Evolutionary conservation across 331 rosid species (phyloP), one percentile per base, ranked within the genome.

Genomic region (Spiraea crenata): DNA sequence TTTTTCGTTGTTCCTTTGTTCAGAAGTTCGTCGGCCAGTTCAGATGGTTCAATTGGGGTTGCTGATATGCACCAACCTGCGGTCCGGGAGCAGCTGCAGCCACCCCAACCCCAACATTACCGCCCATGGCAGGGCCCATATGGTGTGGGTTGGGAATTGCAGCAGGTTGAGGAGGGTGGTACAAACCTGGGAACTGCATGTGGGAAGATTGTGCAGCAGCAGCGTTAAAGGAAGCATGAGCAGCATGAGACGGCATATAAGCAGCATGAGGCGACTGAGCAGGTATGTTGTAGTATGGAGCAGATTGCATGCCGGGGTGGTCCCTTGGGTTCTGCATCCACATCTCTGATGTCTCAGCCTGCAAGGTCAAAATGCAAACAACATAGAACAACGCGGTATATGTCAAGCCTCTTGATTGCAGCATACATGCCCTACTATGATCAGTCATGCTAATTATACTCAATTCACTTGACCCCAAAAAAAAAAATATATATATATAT

Each of bases 261-360:
- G 96, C 79, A 6, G 86, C 91, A 60, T 87, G 99, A n/a, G 99
- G 91, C 0, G 98, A 46, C 85, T 95, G 99, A 55, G 87, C 98
- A 0, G 95, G 84, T 90, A 95, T 46, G 87, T 85, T 95, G 84
- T 89, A 95, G 81, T 88, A 91, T 63, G 91, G 86, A 69, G 84
- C 69, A 4, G 99, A 91, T 79, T 88, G 99, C 92, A 95, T 69
- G 63, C 90, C 90, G 11, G 90, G 89, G 65, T 81, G 83, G 73
- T 95, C 99, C 77, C 99, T 89, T 57, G 93, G 92, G 85, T 91
- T 95, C 81, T 89, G 98, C 65, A 95, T 78, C 99, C 99, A 95
- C n/a, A 95, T 82, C 86, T 95, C 99, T 19, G 99, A 86, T 73
- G 99, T 88, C 84, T 91, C 99, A 2, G 90, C 98, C 99, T 95